Evolutionary conservation across 2,329 filamentous ascomycete genomes (phyloP), one percentile per base, ranked within the genome.

Genomic region (Immersiporthe knoxdaviesiana): DNA sequence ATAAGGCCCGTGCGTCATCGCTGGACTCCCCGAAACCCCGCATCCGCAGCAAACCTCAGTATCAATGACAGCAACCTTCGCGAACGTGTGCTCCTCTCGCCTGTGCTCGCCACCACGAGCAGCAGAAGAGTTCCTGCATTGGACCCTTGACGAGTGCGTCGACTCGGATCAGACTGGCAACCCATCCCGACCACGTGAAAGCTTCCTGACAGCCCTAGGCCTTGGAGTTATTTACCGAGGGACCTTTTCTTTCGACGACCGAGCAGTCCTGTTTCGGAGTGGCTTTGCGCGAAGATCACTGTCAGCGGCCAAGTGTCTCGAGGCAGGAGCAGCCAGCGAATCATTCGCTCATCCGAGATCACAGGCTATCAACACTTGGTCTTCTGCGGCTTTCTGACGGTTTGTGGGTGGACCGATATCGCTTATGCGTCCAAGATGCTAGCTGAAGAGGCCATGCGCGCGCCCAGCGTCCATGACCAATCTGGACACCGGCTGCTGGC

Each of bases 1-100:
- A 10, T 14, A 37, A 58, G 66, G 63, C 63, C 62, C 67, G 67
- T 68, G 67, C 67, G 44, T 35, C 56, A 37, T 37, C 30, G 2
- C 35, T n/a, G 21, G 6, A 59, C 18, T 14, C 18, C 16, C 3
- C 56, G 7, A 50, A 59, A 21, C 32, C 30, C 56, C 56, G 56
- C 56, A 24, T 3, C 4, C 52, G 12, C 24, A 27, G 14, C n/a
- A n/a, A n/a, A n/a, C n/a, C 8, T 24, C 24, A 56, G 24, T 52
- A 56, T 12, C 27, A 54, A 30, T 27, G 24, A 54, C 52, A 16
- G 27, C 27, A n/a, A 41, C 14, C 41, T 21, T 44, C 3, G 16
- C 41, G 41, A 21, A 8, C 41, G 16, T 44, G n/a, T 27, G 24
- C 24, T 21, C n/a, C n/a, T 35, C 35, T 35, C n/a, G 5, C 50